phyloP scores from a whole-genome alignment of 768 basidiomycete species.

The Tricholomella constricta region DNA sequence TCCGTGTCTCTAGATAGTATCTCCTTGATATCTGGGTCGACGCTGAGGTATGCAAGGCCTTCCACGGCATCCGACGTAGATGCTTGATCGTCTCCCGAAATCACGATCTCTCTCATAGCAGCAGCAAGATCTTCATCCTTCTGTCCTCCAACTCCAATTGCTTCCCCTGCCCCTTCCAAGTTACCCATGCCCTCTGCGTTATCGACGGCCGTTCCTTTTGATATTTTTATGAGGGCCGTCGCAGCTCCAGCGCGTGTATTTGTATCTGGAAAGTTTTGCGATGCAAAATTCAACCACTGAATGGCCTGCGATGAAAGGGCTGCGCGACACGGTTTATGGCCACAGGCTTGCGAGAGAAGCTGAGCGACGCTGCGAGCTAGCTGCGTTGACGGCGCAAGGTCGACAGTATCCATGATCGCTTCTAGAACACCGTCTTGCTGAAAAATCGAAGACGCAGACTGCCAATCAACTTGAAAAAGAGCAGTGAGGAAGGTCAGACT shows the following conservation, averaged over 20 bases:
- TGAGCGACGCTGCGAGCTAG: slow-evolving; percentile 67
- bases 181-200: slow-evolving; percentile 31
- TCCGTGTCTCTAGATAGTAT: slow-evolving; percentile 50
- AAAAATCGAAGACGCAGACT: slow-evolving; percentile 66
- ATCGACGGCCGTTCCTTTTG: slow-evolving; percentile 56
- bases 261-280: slow-evolving; percentile 46
- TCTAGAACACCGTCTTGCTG: slow-evolving; percentile 62
- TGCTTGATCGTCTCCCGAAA: slow-evolving; percentile 38
- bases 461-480: slow-evolving; percentile 81
- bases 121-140: slow-evolving; percentile 49
- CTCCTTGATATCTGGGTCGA: slow-evolving; percentile 64
- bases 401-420: slow-evolving; percentile 67
- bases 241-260: slow-evolving; percentile 62
- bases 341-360: slow-evolving; percentile 73
- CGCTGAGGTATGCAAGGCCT: slow-evolving; percentile 82
- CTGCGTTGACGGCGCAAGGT: slow-evolving; percentile 52
- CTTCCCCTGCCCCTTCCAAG: slow-evolving; percentile 8
- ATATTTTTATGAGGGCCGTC: slow-evolving; percentile 79
- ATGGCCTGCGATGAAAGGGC: slow-evolving; percentile 56
- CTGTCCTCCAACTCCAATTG: slow-evolving; percentile 11
- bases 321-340: slow-evolving; percentile 71
- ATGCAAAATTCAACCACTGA: slow-evolving; percentile 68
- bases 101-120: slow-evolving; percentile 59
- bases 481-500: slow-evolving; percentile 73
- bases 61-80: slow-evolving; percentile 72